Conservation (phyloP, 148 eudicot species). For the Rhododendron ferrugineum region DNA sequence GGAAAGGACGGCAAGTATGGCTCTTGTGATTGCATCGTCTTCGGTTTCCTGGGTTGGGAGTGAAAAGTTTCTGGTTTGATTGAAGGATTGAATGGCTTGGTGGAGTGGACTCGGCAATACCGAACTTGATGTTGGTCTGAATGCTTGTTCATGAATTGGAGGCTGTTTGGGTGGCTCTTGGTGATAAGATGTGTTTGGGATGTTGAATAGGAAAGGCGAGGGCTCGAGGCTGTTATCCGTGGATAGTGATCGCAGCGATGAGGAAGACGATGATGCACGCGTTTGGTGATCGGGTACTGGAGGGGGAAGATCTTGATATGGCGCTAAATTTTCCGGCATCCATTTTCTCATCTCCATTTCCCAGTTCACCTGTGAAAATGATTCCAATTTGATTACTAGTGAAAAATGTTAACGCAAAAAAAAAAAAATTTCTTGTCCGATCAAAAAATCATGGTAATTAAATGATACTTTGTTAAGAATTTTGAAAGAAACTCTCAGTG, state of each 20-base stretch:
- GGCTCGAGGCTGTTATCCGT: constrained; percentile 44
- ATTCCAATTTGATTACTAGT: not conserved
- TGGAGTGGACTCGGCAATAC: constrained; percentile 17
- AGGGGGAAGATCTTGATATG: constrained; percentile 19
- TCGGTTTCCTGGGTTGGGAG: constrained; percentile 42
- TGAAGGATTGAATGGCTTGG: constrained; percentile 21
- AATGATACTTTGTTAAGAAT: not conserved
- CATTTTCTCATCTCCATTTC: constrained; percentile 46
- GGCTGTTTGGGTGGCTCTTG: constrained; percentile 17
- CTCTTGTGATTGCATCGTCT: constrained; percentile 55
- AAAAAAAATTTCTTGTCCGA: not conserved
- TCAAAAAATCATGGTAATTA: not conserved
- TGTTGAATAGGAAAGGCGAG: constrained; percentile 34
- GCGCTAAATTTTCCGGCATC: constrained; percentile 40
- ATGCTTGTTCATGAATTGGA: not conserved
- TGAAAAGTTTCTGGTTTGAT: constrained; percentile 22
- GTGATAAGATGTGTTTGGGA: constrained; percentile 16
- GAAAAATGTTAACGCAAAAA: too few relatives aligned
- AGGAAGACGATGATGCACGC: constrained; percentile 46
- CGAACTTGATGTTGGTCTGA: constrained; percentile 14
- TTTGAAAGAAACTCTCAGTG: not conserved
- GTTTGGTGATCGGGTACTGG: constrained; percentile 30
- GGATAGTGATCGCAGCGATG: constrained; percentile 28
- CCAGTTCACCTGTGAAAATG: constrained; percentile 36
- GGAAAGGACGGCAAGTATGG: constrained; percentile 52